These are phyloP conservation scores for Exserohilum rostratum DNA, from an alignment of 2,329 filamentous ascomycete genomes.

Conservation along the genomic window DNA sequence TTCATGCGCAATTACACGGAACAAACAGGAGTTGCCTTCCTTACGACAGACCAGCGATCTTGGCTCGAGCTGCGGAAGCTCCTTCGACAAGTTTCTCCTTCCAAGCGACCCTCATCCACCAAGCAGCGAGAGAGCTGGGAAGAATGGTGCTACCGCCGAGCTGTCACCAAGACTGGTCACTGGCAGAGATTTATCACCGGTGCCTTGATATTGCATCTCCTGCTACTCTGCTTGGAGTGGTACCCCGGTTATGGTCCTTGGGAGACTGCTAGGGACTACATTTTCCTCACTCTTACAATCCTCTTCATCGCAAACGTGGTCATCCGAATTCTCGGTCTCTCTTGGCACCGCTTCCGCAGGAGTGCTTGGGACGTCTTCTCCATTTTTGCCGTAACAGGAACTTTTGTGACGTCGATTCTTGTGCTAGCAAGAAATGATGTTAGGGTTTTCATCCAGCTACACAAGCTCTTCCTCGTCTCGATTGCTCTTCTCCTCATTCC, in stretches of 20 bases:
- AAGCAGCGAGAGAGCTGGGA: constrained; percentile 76
- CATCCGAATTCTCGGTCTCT: constrained; percentile 84
- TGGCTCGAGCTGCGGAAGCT: constrained; percentile 96
- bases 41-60: constrained; percentile 93
- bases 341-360: constrained; percentile 87
- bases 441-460: constrained; percentile 74
- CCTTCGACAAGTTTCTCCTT: constrained; percentile 89
- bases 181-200: constrained; percentile 87
- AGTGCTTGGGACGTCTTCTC: constrained; percentile 97
- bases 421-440: constrained; percentile 65
- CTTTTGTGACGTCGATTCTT: constrained; percentile 81
- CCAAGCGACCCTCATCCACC: constrained; percentile 84
- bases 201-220: constrained; percentile 79
- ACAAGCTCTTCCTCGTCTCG: constrained; percentile 93
- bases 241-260: constrained; percentile 75
- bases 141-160: constrained; percentile 92
- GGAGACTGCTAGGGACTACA: constrained; percentile 71
- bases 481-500: constrained; percentile 91
- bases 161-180: constrained; percentile 88
- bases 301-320: constrained; percentile 83
- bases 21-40: constrained; percentile 93
- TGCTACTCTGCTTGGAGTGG: constrained; percentile 84
- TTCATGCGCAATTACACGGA: constrained; percentile 99
- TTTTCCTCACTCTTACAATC: constrained; percentile 82
- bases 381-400: constrained; percentile 76